Conservation (phyloP, 768 basidiomycete genomes). For the Pulveroboletus sp. region DNA sequence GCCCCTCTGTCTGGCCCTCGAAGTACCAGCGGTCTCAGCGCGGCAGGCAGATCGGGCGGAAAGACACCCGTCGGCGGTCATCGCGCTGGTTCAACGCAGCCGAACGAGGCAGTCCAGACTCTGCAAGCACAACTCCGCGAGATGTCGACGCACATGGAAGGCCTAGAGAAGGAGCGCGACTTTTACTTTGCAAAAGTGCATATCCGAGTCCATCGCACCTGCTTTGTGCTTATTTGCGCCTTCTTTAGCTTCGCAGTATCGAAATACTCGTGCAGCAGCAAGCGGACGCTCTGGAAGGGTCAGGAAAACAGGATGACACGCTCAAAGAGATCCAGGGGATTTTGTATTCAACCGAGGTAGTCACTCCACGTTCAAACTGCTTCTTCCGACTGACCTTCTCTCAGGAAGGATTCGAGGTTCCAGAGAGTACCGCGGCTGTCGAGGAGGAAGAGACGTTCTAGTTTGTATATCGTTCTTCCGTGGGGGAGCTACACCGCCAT, state of each 20-base stretch:
- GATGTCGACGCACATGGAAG: slow-evolving; percentile 75
- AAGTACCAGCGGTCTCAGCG: slow-evolving; percentile 35
- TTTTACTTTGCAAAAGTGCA: slow-evolving; percentile 97
- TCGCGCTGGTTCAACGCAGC: slow-evolving; percentile 60
- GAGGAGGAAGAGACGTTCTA: slow-evolving; percentile 85
- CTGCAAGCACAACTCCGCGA: slow-evolving; percentile 80
- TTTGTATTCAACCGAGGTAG: slow-evolving; percentile 90
- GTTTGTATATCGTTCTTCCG: slow-evolving; percentile 14
- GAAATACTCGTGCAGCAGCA: slow-evolving; percentile 90
- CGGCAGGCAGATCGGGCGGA: slow-evolving; percentile 52
- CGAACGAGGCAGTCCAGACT: slow-evolving; percentile 60
- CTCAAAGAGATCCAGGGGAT: slow-evolving; percentile 86
- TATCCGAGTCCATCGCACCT: slow-evolving; percentile 1
- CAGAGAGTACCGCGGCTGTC: slow-evolving; percentile 48
- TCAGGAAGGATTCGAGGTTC: slow-evolving; percentile 93
- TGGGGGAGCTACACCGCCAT: slow-evolving; percentile 7
- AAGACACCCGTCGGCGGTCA: slow-evolving; percentile 69
- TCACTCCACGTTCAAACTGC: slow-evolving; percentile 17
- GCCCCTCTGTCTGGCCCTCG: slow-evolving; percentile 53
- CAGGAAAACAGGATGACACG: slow-evolving; percentile 53
- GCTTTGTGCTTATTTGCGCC: slow-evolving; percentile 1
- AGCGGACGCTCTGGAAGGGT: slow-evolving; percentile 53
- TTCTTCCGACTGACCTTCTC: slow-evolving; percentile 8
- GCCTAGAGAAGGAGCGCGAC: slow-evolving; percentile 94
- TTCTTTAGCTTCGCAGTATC: slow-evolving; percentile 82